These are phyloP conservation scores for Vararia minispora DNA, from an alignment of 768 basidiomycete species.

Conservation along the genomic window DNA sequence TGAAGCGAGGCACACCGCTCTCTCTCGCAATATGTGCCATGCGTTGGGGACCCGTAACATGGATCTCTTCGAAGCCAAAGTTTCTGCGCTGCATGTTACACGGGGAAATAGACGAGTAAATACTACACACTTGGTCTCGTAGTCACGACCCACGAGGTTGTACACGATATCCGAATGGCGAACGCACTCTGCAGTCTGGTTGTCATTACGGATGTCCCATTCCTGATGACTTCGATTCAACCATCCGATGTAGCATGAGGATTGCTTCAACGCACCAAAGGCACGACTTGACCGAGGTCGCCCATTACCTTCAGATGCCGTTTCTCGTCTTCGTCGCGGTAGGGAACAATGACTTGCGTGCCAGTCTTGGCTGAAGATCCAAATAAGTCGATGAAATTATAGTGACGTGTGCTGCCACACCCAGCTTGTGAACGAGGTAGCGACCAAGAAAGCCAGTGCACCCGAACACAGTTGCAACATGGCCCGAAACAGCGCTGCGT, in stretches of 20 bases:
- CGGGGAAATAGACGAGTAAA: neutral
- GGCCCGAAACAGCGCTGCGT: conserved; percentile 81
- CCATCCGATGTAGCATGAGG: conserved; percentile 10
- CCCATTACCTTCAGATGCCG: conserved; percentile 88
- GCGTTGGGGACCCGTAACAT: conserved; percentile 70
- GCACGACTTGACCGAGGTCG: conserved; percentile 92
- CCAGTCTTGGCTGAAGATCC: conserved; percentile 80
- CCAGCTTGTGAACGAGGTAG: conserved; percentile 90
- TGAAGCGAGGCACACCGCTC: conserved; percentile 69
- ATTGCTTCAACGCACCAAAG: conserved; percentile 54
- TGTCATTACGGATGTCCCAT: conserved; percentile 88
- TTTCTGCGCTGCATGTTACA: conserved; percentile 44
- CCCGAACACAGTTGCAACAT: conserved; percentile 94
- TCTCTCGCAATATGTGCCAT: conserved; percentile 79
- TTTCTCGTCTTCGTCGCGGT: conserved; percentile 90
- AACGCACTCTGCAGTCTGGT: conserved; percentile 87
- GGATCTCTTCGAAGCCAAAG: conserved; percentile 72
- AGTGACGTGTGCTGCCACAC: conserved; percentile 29
- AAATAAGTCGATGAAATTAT: no score
- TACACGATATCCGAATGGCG: conserved; percentile 94
- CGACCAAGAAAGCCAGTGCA: conserved; percentile 92
- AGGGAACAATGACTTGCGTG: conserved; percentile 89
- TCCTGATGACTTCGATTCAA: conserved; percentile 41
- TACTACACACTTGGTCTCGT: conserved; percentile 76
- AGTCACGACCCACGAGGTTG: conserved; percentile 91